These are phyloP conservation scores for Monotropa hypopitys DNA, from an alignment of 179 eudicot species.

Conservation along the genomic window DNA sequence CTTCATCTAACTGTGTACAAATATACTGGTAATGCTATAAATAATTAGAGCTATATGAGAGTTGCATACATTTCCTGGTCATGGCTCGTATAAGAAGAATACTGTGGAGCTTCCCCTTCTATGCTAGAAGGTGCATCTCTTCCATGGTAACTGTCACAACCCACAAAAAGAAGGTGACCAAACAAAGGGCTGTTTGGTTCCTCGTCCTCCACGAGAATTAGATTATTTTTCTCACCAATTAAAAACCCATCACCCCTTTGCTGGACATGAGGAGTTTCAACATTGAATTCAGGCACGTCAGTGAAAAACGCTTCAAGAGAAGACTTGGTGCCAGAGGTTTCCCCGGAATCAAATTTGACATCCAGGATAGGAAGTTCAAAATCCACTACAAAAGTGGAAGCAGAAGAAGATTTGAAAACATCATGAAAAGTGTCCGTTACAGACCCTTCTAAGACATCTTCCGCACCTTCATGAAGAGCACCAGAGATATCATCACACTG, in stretches of 20 bases:
- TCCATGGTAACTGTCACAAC: constrained; percentile 15
- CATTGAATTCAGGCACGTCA: constrained; percentile 18
- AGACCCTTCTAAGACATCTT: constrained; percentile 12
- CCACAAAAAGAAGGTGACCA: constrained; percentile 22
- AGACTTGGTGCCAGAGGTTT: constrained; percentile 13
- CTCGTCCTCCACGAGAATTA: constrained; percentile 15
- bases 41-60: constrained; percentile 31
- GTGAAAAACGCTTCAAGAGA: constrained; percentile 42
- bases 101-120: constrained; percentile 15
- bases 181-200: constrained; percentile 9
- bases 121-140: constrained; percentile 16
- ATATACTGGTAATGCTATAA: neutral
- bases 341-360: constrained; percentile 44
- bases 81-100: constrained; percentile 10
- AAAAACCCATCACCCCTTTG: constrained; percentile 14
- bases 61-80: constrained; percentile 19
- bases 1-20: constrained; percentile 9
- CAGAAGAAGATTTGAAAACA: constrained; percentile 18
- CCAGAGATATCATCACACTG: neutral
- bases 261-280: constrained; percentile 14
- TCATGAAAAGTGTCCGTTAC: constrained; percentile 10
- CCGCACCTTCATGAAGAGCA: constrained; percentile 1
- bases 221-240: constrained; percentile 11
- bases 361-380: constrained; percentile 64
- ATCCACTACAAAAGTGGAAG: constrained; percentile 28